Base-by-base conservation (phyloP, 1,284 basidiomycete species). In the Phellopilus nigrolimitatus region DNA sequence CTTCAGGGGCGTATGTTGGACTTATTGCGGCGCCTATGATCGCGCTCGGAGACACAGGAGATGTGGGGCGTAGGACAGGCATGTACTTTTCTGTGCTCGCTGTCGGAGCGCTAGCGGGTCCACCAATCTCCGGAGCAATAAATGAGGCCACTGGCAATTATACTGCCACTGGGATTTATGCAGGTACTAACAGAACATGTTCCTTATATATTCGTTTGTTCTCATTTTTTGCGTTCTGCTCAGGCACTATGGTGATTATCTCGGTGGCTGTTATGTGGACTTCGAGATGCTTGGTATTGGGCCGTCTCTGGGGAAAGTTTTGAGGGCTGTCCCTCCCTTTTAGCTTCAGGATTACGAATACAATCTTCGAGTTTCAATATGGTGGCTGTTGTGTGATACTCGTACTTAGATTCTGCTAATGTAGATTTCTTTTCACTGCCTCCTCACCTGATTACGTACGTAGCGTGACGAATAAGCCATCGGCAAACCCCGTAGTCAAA, bases 231-330 rank as follows among this genome's bases (percentile, higher is more conserved):
- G 12, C 19, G n/a, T 27, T 19, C 8, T 43, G 5, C 19, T 34
- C 8, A 56, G 54, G 54, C 30, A 31, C 49, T 30, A 47, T 47
- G 33, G 34, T 56, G 17, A 17, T 56, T 21, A n/a, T 56, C 43
- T 47, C 61, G 0, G 69, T 74, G 6, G 61, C 47, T 2, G 46
- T 72, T 42, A 70, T 74, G 67, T 61, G 63, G 31, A 13, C 67
- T 7, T 60, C 66, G 1, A 22, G 36, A 13, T 51, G 36, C 25
- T 49, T 75, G 44, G 65, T 70, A 5, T 48, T 74, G 25, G 51
- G 64, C 13, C 61, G 62, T 6, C 47, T 68, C 42, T 60, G 64
- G 58, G 72, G 69, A 2, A 73, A 67, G 54, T 67, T 71, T 53
- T 72, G 28, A 30, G n/a, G 13, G 15, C 15, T 34, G 4, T 15